Base-by-base conservation (phyloP, 2,329 filamentous ascomycete species). In the Stagonosporopsis rhizophila region DNA sequence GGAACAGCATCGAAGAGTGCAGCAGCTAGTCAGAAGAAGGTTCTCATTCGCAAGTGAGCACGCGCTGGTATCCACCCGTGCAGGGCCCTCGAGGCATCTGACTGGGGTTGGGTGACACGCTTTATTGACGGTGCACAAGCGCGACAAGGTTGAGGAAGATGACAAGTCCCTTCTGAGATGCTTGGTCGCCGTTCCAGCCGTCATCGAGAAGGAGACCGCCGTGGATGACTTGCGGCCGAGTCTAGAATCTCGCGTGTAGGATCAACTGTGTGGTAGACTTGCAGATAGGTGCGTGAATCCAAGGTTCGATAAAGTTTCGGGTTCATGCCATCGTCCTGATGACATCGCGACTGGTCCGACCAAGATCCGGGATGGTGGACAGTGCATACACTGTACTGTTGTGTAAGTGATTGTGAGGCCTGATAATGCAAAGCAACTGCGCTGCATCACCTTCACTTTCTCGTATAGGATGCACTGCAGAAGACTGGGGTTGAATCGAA, bases 321-420 rank as follows among this genome's bases (percentile, higher is more conserved):
- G 25, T 30, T 35, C 12, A 15, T 22, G 41, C 11, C 12, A 6
- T 42, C 14, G 17, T n/a, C 39, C 38, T n/a, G n/a, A 20, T 20
- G 22, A 15, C 6, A 34, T 17, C n/a, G 6, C 25, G 32, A 39
- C 19, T n/a, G 6, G 37, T 38, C 37, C 23, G 23, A 52, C 47
- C 53, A 40, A 12, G 47, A 39, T 44, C 53, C 47, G 32, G 53
- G 53, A 25, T 39, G 37, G n/a, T 44, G 53, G 53, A 39, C 15
- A 20, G 15, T 42, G 28, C 22, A 14, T 34, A 37, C 40, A 4
- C 35, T n/a, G 35, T 34, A 40, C 14, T 3, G 9, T 25, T 41
- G 39, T 19, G 30, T 27, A 25, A 9, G 23, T 41, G 46, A 42
- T 3, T 35, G 15, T 28, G 27, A 32, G 11, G 42, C 42, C 23